phyloP scores from a whole-genome alignment of 495 filamentous ascomycete species.

The Neurospora terricola region DNA sequence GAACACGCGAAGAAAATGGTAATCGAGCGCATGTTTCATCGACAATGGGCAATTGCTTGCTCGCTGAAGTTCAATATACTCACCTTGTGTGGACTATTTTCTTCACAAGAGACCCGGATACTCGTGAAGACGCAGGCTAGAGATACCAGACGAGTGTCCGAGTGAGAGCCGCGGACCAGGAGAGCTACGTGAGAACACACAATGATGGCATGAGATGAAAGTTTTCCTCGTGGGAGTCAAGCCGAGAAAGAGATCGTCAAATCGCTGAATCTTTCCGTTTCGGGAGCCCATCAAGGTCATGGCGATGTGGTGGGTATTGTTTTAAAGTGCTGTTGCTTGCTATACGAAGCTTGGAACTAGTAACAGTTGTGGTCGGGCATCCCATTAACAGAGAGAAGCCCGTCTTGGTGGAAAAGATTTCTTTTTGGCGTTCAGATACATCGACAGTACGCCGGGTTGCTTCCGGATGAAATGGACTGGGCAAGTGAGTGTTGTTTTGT shows the following conservation, averaged over 20 bases:
- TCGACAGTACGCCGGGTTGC: background rate
- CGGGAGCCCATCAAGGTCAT: no score
- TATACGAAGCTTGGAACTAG: fast-evolving
- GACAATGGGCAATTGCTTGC: background rate
- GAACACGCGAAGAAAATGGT: background rate
- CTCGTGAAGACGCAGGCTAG: background rate
- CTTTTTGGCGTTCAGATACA: background rate
- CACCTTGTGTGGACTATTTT: no score
- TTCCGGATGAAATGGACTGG: background rate
- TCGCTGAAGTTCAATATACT: no score
- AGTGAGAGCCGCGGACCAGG: background rate
- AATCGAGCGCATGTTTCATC: background rate
- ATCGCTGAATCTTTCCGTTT: no score
- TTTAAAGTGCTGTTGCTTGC: background rate
- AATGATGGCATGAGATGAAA: background rate
- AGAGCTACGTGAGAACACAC: fast-evolving
- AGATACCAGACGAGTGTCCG: background rate
- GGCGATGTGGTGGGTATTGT: background rate
- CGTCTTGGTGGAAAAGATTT: background rate
- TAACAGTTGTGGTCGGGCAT: no score
- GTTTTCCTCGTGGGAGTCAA: background rate
- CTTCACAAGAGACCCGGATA: background rate
- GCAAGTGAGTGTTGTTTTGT: no score
- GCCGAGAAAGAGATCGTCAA: background rate
- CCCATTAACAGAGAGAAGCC: background rate